phyloP scores from a whole-genome alignment of 768 basidiomycete species.

The Psilocybe sp. region DNA sequence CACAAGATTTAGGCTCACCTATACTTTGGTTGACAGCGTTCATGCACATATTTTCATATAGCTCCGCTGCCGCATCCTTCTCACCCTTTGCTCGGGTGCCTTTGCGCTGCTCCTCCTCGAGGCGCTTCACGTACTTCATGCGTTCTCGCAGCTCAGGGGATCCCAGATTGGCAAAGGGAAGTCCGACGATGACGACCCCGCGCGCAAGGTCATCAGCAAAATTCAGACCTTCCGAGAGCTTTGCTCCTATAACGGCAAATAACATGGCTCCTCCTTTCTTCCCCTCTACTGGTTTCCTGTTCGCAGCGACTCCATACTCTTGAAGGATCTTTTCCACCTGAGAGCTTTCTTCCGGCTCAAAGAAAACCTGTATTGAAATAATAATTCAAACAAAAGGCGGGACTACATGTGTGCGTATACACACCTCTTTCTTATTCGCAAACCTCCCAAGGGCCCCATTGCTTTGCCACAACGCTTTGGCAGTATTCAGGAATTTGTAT shows the following conservation, averaged over 20 bases:
- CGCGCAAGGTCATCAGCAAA: constrained; percentile 81
- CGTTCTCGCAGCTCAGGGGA: constrained; percentile 90
- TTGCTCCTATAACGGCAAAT: constrained; percentile 94
- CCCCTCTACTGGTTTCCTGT: constrained; percentile 19
- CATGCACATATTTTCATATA: constrained; percentile 92
- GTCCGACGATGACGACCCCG: constrained; percentile 81
- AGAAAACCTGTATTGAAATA: constrained; percentile 62
- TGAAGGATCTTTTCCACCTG: constrained; percentile 75
- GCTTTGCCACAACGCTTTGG: constrained; percentile 64
- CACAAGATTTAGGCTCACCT: constrained; percentile 40
- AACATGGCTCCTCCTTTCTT: constrained; percentile 70
- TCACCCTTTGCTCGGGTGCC: constrained; percentile 30
- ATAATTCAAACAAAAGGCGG: neutral
- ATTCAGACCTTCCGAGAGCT: constrained; percentile 90
- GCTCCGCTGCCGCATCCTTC: constrained; percentile 72
- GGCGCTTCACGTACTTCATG: constrained; percentile 79
- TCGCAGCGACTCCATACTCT: constrained; percentile 62
- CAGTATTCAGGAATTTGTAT: constrained; percentile 73
- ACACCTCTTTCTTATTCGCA: constrained; percentile 69
- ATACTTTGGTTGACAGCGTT: constrained; percentile 97
- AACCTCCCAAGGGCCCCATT: constrained; percentile 64
- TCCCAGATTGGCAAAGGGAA: constrained; percentile 92
- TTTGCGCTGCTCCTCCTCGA: constrained; percentile 43
- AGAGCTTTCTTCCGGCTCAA: constrained; percentile 73
- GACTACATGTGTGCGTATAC: neutral